phyloP scores from a whole-genome alignment of 2,329 filamentous ascomycete genomes.

The Phaeosphaeriaceae sp. region DNA sequence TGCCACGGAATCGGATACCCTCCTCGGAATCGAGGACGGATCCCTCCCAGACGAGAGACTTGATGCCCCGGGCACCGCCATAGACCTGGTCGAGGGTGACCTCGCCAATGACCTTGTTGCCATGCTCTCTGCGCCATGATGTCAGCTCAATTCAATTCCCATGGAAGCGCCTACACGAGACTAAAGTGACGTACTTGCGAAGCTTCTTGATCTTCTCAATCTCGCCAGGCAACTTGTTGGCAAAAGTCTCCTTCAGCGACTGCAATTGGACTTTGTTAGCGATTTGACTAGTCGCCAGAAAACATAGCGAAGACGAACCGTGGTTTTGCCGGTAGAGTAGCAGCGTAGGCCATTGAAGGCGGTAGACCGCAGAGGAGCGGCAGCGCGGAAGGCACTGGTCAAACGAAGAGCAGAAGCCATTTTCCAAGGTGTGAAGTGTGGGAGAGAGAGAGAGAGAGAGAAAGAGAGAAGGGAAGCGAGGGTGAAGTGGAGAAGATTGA shows the following conservation, averaged over 20 bases:
- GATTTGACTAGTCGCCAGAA: too few relatives aligned
- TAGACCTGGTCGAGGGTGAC: constrained; percentile 99
- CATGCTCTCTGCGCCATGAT: constrained; percentile 73
- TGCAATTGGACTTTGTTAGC: constrained; percentile 54
- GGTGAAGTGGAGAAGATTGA: constrained; percentile 37
- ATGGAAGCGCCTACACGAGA: constrained; percentile 12
- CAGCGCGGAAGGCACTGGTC: constrained; percentile 80
- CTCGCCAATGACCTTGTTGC: constrained; percentile 94
- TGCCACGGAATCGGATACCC: constrained; percentile 98
- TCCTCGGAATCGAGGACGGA: constrained; percentile 98
- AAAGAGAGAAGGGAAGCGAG: constrained; percentile 45
- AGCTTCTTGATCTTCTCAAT: constrained; percentile 99
- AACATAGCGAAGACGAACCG: constrained; percentile 70
- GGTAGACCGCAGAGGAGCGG: constrained; percentile 68
- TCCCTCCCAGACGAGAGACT: constrained; percentile 93
- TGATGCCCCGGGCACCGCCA: constrained; percentile 98
- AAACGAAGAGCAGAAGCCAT: constrained; percentile 88
- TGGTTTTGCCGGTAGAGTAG: constrained; percentile 87
- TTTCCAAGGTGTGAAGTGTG: constrained; percentile 50
- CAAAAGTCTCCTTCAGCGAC: constrained; percentile 98
- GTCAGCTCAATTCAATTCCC: constrained; percentile 41
- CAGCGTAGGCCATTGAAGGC: constrained; percentile 84
- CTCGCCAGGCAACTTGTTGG: constrained; percentile 92
- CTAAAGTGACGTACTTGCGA: constrained; percentile 72
- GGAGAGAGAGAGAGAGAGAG: too few relatives aligned